Base-by-base conservation (phyloP, 2,329 filamentous ascomycete species). In the Penicillium thymicola region DNA sequence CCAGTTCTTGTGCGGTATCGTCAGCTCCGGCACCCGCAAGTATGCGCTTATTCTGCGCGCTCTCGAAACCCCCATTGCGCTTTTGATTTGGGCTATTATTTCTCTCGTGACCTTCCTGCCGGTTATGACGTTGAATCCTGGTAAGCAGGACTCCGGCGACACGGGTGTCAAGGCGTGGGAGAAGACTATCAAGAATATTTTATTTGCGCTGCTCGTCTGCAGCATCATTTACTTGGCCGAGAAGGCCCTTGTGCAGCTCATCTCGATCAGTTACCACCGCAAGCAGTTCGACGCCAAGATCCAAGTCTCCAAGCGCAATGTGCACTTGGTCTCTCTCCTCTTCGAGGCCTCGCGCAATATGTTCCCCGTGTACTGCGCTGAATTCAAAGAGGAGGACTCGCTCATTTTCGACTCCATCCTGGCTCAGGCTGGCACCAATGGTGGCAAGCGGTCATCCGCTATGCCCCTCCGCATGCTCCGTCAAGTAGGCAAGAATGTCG, bases 361-460 rank as follows among this genome's bases (percentile, higher is more conserved):
- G 49, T 99, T 97, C 69, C 94, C 94, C 27, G 89, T 92, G 76
- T 96, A 96, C 77, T 96, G 92, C 75, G 82, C 80, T 25, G 93
- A 97, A 67, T 97, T 99, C 67, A 81, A 83, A 18, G 90, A 97
- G 25, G 94, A 97, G 71, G 94, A 99, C 74, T 89, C 92, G 70
- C 81, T 91, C 67, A 97, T 99, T 71, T 90, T 89, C 69, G 92
- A 96, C 75, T 89, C 87, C 58, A 85, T 92, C 68, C 78, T 90
- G 44, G 81, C 85, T 62, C 78, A 90, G 18, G 78, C 81, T 16
- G 82, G 81, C 59, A 85, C 83, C 57, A 81, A 79, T 65, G 80
- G 77, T 42, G 65, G 63, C 54, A 62, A 78, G 72, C 61, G 78
- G 3, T 89, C 88, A 43, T 85, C 86, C 8, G 85, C 82, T 6